Conservation (phyloP, 1,284 basidiomycete genomes). For the Ustanciosporium gigantosporum region DNA sequence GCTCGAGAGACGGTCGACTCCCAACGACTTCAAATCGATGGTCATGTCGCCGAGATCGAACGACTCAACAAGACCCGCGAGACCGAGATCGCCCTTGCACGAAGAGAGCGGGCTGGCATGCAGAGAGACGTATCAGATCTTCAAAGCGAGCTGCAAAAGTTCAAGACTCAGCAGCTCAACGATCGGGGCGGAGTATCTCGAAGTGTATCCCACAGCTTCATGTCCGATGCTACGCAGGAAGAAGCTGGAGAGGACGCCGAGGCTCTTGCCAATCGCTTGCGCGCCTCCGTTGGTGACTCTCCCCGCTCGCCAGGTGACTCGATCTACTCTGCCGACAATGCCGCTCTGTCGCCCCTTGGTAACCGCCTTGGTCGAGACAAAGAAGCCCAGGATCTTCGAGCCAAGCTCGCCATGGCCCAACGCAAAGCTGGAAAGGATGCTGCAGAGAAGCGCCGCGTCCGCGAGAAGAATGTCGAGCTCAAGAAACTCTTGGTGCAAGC, state of each 20-base stretch:
- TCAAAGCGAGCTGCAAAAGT: constrained; percentile 70
- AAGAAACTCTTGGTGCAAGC: constrained; percentile 42
- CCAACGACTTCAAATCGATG: constrained; percentile 83
- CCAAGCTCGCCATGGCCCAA: constrained; percentile 51
- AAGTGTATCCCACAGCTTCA: constrained; percentile 44
- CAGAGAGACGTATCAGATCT: constrained; percentile 90
- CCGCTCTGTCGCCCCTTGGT: constrained; percentile 30
- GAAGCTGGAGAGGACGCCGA: constrained; percentile 27
- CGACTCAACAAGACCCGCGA: constrained; percentile 86
- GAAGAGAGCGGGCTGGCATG: constrained; percentile 82
- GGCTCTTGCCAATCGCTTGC: constrained; percentile 20
- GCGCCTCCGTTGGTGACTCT: constrained; percentile 13
- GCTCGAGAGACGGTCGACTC: constrained; percentile 78
- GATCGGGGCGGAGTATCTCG: constrained; percentile 20
- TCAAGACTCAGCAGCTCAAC: constrained; percentile 34
- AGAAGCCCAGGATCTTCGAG: constrained; percentile 49
- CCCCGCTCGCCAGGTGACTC: constrained; percentile 36
- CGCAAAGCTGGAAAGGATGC: constrained; percentile 54
- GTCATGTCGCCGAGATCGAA: constrained; percentile 70
- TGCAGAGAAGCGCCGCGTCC: constrained; percentile 50
- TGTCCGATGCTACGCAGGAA: constrained; percentile 27
- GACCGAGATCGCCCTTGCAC: constrained; percentile 84
- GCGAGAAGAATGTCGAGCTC: constrained; percentile 51
- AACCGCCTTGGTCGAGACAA: constrained; percentile 37
- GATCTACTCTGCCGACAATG: constrained; percentile 33